Percentiles rank a stretch among this genome's conserved stretches.
Evolutionary conservation across 2,329 filamentous ascomycete species (phyloP).

Genomic region (Ophiostoma australiae): DNA sequence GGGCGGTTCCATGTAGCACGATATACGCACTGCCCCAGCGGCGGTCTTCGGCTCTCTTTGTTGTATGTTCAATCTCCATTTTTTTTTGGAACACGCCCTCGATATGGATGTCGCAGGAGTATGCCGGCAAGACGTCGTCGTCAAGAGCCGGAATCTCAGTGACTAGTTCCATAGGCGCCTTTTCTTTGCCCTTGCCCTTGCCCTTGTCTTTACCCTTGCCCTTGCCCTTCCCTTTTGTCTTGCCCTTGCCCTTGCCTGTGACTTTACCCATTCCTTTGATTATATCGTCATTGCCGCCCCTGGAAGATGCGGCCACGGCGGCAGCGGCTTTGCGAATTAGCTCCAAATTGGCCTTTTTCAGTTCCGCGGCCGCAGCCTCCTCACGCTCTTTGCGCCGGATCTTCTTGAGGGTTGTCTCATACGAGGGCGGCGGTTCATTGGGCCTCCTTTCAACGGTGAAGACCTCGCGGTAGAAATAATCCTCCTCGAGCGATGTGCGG

Average conservation of each 20-base stretch:
- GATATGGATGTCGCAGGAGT: slow-evolving; percentile 52
- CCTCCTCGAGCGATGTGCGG: slow-evolving; percentile 52
- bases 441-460: slow-evolving; percentile 44
- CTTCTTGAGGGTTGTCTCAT: slow-evolving; percentile 36
- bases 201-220: background rate
- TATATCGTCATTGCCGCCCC: background rate
- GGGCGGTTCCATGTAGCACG: slow-evolving; percentile 61
- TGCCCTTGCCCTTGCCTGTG: background rate
- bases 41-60: slow-evolving; percentile 56
- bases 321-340: background rate
- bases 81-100: slow-evolving; percentile 58
- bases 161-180: background rate
- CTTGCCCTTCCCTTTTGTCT: slow-evolving; percentile 16
- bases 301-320: background rate
- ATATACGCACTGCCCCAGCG: slow-evolving; percentile 62
- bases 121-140: slow-evolving; percentile 43
- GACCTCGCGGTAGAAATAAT: slow-evolving; percentile 49
- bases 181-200: slow-evolving; percentile 22
- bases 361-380: slow-evolving; percentile 19
- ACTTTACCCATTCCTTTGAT: background rate
- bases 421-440: slow-evolving; percentile 46
- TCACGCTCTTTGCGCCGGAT: slow-evolving; percentile 29
- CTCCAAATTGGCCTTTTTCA: background rate
- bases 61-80: slow-evolving; percentile 61
- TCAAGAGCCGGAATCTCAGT: background rate